These are phyloP conservation scores for Pythium volutum DNA, from an alignment of 352 stramenopile genomes.

Conservation along the genomic window DNA sequence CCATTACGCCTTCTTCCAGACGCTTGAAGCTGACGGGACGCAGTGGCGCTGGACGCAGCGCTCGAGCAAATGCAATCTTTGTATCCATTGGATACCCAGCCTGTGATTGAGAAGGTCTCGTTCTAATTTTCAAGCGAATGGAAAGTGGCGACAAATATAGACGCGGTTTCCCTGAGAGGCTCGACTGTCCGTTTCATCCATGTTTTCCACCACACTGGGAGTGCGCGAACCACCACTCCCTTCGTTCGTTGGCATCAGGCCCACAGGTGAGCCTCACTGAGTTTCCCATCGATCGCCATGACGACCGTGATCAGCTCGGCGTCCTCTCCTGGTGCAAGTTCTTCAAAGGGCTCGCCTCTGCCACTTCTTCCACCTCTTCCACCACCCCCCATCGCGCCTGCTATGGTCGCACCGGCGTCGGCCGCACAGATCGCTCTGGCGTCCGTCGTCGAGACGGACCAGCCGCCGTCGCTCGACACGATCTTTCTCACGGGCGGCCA, in stretches of 20 bases:
- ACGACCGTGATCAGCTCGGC: slow-evolving; percentile 2
- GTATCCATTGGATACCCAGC: background rate
- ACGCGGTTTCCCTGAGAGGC: background rate
- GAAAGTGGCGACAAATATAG: too few relatives aligned
- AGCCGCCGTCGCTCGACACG: slow-evolving; percentile 17
- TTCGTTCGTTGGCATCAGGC: background rate
- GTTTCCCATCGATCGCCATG: background rate
- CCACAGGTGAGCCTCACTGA: background rate
- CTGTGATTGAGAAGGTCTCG: too few relatives aligned
- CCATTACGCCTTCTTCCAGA: slow-evolving; percentile 8
- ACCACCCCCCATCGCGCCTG: background rate
- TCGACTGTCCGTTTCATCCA: background rate
- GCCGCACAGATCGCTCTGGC: slow-evolving; percentile 11
- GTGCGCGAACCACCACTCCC: background rate
- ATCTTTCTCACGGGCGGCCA: slow-evolving; percentile 44
- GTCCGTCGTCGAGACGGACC: background rate
- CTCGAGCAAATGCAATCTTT: background rate
- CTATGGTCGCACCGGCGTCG: slow-evolving; percentile 12
- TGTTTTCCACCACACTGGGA: background rate
- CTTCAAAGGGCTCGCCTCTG: background rate
- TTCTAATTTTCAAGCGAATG: too few relatives aligned
- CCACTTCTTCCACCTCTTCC: background rate
- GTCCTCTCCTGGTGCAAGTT: background rate
- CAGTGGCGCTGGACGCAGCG: slow-evolving; percentile 2
- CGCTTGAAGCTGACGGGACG: slow-evolving; percentile 1